phyloP scores from a whole-genome alignment of 768 basidiomycete genomes.

The Hirschioporus abietinus region DNA sequence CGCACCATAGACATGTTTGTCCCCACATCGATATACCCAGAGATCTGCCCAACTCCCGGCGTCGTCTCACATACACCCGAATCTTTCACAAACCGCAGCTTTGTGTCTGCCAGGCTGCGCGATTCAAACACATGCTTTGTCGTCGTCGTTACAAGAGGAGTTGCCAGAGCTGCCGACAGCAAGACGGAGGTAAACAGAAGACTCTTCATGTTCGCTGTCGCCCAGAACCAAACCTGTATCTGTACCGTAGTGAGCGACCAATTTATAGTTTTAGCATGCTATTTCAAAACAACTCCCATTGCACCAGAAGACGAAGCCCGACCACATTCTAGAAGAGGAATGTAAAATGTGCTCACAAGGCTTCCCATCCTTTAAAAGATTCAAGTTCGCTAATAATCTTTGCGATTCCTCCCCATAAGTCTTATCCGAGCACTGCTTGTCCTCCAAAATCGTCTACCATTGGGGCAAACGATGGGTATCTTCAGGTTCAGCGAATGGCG shows the following conservation, averaged over 20 bases:
- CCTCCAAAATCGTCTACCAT: too few relatives aligned
- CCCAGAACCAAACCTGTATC: background rate
- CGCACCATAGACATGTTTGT: slow-evolving; percentile 54
- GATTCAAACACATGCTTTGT: background rate
- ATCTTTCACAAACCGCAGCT: slow-evolving; percentile 45
- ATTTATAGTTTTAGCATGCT: background rate
- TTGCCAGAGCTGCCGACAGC: background rate
- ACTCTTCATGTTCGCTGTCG: background rate
- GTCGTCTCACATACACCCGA: slow-evolving; percentile 66
- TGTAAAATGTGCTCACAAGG: background rate
- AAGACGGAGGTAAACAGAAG: background rate
- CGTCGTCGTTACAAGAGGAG: background rate
- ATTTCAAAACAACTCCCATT: background rate
- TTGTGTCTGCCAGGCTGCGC: slow-evolving; percentile 14
- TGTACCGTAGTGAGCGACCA: background rate
- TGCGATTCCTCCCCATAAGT: background rate
- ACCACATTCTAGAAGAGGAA: background rate
- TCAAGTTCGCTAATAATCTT: background rate
- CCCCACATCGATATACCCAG: slow-evolving; percentile 57
- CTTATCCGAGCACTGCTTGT: background rate
- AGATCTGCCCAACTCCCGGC: slow-evolving; percentile 51
- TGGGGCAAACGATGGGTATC: too few relatives aligned
- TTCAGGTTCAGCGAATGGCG: too few relatives aligned
- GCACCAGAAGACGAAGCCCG: background rate
- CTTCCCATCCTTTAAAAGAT: background rate